Evolutionary conservation across 345 rosid genomes (phyloP).

Genomic region (Psidium guajava): DNA sequence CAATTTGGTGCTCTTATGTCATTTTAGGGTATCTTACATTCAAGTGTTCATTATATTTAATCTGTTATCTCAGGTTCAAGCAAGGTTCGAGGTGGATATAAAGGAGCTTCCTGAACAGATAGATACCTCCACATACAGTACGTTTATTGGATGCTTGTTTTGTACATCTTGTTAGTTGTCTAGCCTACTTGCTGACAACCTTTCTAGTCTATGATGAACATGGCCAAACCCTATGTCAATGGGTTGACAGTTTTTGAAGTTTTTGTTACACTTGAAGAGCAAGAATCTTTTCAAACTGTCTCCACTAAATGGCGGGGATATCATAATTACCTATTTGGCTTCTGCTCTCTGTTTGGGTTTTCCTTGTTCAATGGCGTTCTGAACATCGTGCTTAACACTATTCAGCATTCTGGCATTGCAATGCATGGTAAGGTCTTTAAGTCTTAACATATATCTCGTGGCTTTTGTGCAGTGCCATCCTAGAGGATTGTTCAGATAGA

Average conservation of each 20-base stretch:
- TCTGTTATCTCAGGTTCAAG: conserved; percentile 54
- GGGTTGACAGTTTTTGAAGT: not conserved
- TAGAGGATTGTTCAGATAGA: conserved; percentile 2
- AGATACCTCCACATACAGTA: conserved; percentile 90
- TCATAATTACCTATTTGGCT: not conserved
- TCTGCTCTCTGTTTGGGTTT: not conserved
- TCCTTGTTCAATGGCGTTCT: not conserved
- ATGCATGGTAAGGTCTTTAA: not conserved
- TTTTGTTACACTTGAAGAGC: not conserved
- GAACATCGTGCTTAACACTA: not conserved
- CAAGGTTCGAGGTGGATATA: conserved; percentile 91
- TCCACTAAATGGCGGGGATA: not conserved
- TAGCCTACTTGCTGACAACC: not conserved
- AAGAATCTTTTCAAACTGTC: not conserved
- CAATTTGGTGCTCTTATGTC: not conserved
- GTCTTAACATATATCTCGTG: not conserved
- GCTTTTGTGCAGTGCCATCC: conserved; percentile 14
- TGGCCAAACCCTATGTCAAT: not conserved
- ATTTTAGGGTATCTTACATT: not conserved
- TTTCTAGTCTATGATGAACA: not conserved
- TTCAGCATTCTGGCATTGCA: not conserved
- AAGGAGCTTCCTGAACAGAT: conserved; percentile 98
- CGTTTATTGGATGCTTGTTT: conserved; percentile 2
- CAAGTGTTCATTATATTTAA: not conserved
- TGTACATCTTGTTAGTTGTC: not conserved